A percentile compares a stretch with the other conserved stretches of the same genome.
Evolutionary conservation across 352 stramenopile species (phyloP).

Genomic region (Phytophthora pistaciae): DNA sequence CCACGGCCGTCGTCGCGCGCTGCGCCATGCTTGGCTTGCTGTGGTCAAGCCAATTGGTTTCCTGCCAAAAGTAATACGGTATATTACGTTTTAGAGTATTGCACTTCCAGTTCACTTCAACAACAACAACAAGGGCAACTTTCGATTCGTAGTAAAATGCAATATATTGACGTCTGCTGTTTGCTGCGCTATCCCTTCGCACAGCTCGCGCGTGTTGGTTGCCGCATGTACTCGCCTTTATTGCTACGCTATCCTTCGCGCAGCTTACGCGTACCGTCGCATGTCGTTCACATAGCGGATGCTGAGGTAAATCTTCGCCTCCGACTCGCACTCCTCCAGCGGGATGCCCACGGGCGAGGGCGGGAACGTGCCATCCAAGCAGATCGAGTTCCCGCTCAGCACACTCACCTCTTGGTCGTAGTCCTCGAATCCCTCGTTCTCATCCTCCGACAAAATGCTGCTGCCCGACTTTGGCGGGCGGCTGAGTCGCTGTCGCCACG

Average conservation of each 20-base stretch:
- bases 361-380: constrained; percentile 60
- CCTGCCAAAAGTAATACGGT: no score
- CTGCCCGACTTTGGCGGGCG: constrained; percentile 50
- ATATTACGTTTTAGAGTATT: no score
- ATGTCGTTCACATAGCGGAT: constrained; percentile 92
- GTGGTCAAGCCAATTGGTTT: neutral
- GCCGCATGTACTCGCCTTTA: constrained; percentile 2
- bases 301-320: constrained; percentile 79
- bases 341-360: constrained; percentile 56
- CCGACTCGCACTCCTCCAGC: constrained; percentile 55
- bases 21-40: constrained; percentile 28
- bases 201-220: constrained; percentile 6
- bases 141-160: neutral
- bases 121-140: neutral
- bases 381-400: constrained; percentile 65
- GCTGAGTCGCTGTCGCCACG: constrained; percentile 69
- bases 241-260: constrained; percentile 17
- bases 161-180: neutral
- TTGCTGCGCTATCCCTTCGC: constrained; percentile 4
- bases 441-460: constrained; percentile 56
- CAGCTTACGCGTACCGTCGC: constrained; percentile 71
- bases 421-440: constrained; percentile 63
- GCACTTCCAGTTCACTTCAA: neutral
- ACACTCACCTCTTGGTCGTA: constrained; percentile 73
- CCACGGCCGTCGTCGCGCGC: constrained; percentile 36